Evolutionary conservation across 345 rosid genomes (phyloP).

Genomic region (Reutealis trisperma): DNA sequence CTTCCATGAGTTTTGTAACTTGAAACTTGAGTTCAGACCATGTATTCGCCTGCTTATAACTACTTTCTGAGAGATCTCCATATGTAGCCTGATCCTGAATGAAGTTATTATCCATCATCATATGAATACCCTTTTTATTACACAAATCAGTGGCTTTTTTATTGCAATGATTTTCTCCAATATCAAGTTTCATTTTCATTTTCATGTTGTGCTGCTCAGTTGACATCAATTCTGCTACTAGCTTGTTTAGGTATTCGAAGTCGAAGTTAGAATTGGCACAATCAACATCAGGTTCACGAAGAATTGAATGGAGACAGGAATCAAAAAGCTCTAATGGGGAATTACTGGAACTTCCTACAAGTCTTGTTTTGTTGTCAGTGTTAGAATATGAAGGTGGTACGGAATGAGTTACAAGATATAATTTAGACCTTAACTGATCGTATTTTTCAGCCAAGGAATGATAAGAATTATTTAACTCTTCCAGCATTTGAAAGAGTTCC

Average conservation of each 20-base stretch:
- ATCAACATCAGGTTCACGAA: conserved; percentile 25
- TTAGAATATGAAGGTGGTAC: conserved; percentile 16
- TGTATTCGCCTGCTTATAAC: conserved; percentile 10
- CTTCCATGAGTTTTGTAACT: conserved; percentile 46
- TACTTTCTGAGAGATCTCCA: conserved; percentile 4
- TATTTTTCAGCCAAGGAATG: conserved; percentile 35
- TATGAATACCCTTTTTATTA: conserved; percentile 11
- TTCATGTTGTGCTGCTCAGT: conserved; percentile 14
- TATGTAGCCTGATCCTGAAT: conserved; percentile 6
- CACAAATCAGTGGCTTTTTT: conserved; percentile 4
- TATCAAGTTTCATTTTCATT: not conserved
- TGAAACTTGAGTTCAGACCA: conserved; percentile 36
- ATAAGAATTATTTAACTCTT: conserved; percentile 39
- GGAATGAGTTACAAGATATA: conserved; percentile 5
- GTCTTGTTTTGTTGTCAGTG: conserved; percentile 4
- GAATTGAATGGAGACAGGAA: conserved; percentile 20
- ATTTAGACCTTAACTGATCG: conserved; percentile 35
- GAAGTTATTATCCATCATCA: not conserved
- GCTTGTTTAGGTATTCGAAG: conserved; percentile 24
- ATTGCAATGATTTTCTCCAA: conserved; percentile 9
- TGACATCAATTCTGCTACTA: conserved; percentile 16
- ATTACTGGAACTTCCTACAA: conserved; percentile 14
- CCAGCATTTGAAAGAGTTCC: conserved; percentile 35
- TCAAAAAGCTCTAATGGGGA: conserved; percentile 17
- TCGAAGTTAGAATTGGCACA: conserved; percentile 9